Evolutionary conservation across 352 stramenopile genomes (phyloP).

Genomic region (Pythium brachiatum): DNA sequence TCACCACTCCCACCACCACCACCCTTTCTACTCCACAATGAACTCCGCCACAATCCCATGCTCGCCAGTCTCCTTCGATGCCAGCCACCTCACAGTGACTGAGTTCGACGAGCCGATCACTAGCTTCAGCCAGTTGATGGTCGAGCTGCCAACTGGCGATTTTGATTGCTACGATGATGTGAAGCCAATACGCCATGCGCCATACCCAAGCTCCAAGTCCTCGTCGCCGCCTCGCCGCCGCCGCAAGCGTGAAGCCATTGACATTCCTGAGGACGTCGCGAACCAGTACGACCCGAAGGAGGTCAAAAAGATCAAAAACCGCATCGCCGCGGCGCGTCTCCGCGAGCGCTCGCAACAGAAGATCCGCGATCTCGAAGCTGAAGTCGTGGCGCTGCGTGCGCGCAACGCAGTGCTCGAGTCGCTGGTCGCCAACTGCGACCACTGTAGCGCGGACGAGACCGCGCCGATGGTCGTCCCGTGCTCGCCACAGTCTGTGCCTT

Average conservation of each 20-base stretch:
- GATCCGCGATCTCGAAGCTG: constrained; percentile 37
- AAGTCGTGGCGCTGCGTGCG: constrained; percentile 32
- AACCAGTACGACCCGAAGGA: constrained; percentile 35
- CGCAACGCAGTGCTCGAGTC: constrained; percentile 39
- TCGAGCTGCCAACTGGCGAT: constrained; percentile 16
- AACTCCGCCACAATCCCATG: constrained; percentile 6
- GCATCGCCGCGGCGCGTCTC: constrained; percentile 39
- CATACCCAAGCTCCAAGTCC: constrained; percentile 20
- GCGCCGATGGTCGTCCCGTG: background rate
- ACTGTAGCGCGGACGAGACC: constrained; percentile 22
- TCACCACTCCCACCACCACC: background rate
- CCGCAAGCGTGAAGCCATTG: constrained; percentile 50
- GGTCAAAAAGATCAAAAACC: constrained; percentile 55
- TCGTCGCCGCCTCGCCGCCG: constrained; percentile 25
- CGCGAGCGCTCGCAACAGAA: constrained; percentile 51
- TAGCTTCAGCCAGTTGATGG: constrained; percentile 23
- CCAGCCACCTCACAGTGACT: constrained; percentile 8
- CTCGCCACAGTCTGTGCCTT: constrained; percentile 8
- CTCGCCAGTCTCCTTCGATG: constrained; percentile 24
- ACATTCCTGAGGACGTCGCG: constrained; percentile 35
- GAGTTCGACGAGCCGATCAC: constrained; percentile 8
- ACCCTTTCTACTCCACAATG: constrained; percentile 7
- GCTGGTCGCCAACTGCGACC: constrained; percentile 24
- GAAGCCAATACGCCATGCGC: constrained; percentile 15
- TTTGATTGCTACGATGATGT: constrained; percentile 18